Evolutionary conservation across 2,329 filamentous ascomycete genomes (phyloP).

Genomic region (Ophiostoma australiae): DNA sequence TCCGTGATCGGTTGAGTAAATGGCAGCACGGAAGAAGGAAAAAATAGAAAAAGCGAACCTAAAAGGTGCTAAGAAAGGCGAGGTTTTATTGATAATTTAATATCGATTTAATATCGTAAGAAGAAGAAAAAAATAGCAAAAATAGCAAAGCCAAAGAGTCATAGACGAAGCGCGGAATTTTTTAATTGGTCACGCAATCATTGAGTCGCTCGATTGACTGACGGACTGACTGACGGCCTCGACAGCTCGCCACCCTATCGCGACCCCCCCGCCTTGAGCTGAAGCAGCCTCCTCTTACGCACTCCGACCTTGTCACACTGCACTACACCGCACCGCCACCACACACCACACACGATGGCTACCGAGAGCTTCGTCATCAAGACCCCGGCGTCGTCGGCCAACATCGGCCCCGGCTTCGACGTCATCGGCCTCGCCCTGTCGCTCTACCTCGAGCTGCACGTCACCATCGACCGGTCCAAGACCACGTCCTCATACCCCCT

Average conservation of each 20-base stretch:
- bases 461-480: slow-evolving; percentile 64
- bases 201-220: neutral
- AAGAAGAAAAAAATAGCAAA: neutral
- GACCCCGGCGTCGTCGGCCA: slow-evolving; percentile 91
- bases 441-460: slow-evolving; percentile 83
- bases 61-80: slow-evolving; percentile 1
- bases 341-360: slow-evolving; percentile 24
- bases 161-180: slow-evolving; percentile 11
- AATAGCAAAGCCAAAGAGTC: slow-evolving; percentile 9
- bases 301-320: neutral
- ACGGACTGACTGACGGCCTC: neutral
- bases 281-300: too few species aligned
- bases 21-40: neutral
- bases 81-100: neutral
- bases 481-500: slow-evolving; percentile 55
- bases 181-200: slow-evolving; percentile 16
- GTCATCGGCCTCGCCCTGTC: slow-evolving; percentile 93
- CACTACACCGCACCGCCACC: neutral
- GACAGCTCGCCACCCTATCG: neutral
- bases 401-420: slow-evolving; percentile 96
- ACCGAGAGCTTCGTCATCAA: slow-evolving; percentile 62
- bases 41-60: slow-evolving; percentile 4
- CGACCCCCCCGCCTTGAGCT: neutral
- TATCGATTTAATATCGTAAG: neutral
- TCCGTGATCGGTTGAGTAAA: neutral